phyloP scores from a whole-genome alignment of 495 filamentous ascomycete species.

The Cercophora sp. region DNA sequence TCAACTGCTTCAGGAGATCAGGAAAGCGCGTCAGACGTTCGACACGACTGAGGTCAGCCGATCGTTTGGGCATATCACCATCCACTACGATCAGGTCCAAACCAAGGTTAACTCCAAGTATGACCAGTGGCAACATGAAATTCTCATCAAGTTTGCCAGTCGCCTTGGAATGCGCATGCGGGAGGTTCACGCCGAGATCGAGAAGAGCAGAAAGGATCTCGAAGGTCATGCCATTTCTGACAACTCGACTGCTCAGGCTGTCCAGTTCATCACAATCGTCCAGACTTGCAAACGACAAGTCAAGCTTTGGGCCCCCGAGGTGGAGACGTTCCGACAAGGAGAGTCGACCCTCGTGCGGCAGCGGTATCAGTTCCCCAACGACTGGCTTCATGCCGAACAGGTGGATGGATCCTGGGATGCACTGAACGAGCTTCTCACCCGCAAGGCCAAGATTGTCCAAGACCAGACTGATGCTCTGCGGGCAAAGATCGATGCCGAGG shows the following conservation, averaged over 20 bases:
- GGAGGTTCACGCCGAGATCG: slow-evolving; percentile 83
- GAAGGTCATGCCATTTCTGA: slow-evolving; percentile 88
- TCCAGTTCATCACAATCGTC: slow-evolving; percentile 96
- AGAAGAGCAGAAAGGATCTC: slow-evolving; percentile 79
- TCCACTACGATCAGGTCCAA: slow-evolving; percentile 98
- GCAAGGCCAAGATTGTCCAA: slow-evolving; percentile 89
- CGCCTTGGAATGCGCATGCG: slow-evolving; percentile 86
- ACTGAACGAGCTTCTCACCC: slow-evolving; percentile 78
- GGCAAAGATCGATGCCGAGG: slow-evolving; percentile 94
- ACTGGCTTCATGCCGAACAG: slow-evolving; percentile 93
- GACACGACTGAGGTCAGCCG: slow-evolving; percentile 90
- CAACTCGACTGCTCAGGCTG: slow-evolving; percentile 89
- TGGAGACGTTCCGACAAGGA: slow-evolving; percentile 91
- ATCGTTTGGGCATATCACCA: slow-evolving; percentile 85
- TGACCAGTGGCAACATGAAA: slow-evolving; percentile 99
- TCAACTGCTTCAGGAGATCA: slow-evolving; percentile 89
- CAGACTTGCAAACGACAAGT: slow-evolving; percentile 93
- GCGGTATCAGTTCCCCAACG: slow-evolving; percentile 84
- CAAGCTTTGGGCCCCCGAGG: slow-evolving; percentile 88
- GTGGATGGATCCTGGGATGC: slow-evolving; percentile 91
- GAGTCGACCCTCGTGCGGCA: slow-evolving; percentile 85
- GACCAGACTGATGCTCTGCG: slow-evolving; percentile 93
- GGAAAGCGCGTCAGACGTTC: slow-evolving; percentile 88
- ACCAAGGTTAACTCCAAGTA: slow-evolving; percentile 98
- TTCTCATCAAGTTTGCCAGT: slow-evolving; percentile 82